Percentiles rank a stretch among this genome's conserved stretches.
phyloP scores from a whole-genome alignment of 2,329 filamentous ascomycete species.

The Septoria petroselini region DNA sequence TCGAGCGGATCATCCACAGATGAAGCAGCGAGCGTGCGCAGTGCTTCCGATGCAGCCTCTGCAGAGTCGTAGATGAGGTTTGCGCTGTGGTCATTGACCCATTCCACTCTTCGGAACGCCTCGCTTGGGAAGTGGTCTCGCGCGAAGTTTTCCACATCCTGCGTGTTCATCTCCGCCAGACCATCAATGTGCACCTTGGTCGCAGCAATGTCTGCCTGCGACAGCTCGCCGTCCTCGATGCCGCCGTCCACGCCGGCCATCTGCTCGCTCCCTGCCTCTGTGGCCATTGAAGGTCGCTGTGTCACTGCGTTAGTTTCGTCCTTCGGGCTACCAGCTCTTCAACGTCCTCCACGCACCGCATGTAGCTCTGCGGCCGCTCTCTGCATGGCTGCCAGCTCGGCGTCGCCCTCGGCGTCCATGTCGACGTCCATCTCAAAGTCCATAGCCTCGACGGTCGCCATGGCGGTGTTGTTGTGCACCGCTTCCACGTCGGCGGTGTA shows the following conservation, averaged over 20 bases:
- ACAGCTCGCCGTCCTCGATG: slow-evolving; percentile 37
- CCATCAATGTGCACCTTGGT: slow-evolving; percentile 81
- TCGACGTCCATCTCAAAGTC: slow-evolving; percentile 20
- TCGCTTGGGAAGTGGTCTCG: slow-evolving; percentile 60
- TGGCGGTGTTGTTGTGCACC: not conserved
- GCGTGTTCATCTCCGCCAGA: slow-evolving; percentile 75
- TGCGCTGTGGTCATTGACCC: slow-evolving; percentile 90
- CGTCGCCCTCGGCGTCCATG: slow-evolving; percentile 37
- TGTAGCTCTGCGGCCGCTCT: slow-evolving; percentile 33
- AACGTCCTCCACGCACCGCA: slow-evolving; percentile 22
- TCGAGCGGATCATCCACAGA: slow-evolving; percentile 51
- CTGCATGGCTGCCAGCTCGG: slow-evolving; percentile 35
- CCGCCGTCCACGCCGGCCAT: slow-evolving; percentile 31
- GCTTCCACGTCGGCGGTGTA: slow-evolving; percentile 11
- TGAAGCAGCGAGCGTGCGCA: slow-evolving; percentile 49
- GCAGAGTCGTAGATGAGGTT: slow-evolving; percentile 72
- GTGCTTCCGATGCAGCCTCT: slow-evolving; percentile 53
- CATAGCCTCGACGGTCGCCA: slow-evolving; percentile 16
- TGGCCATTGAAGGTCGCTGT: slow-evolving; percentile 24
- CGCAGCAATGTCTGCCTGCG: slow-evolving; percentile 39
- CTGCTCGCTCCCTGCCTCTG: slow-evolving; percentile 27
- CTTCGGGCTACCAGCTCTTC: slow-evolving; percentile 11
- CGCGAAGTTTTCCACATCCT: slow-evolving; percentile 70
- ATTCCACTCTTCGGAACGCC: slow-evolving; percentile 67
- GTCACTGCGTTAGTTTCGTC: slow-evolving; percentile 19